Evolutionary conservation across 1,284 basidiomycete species (phyloP).

Genomic region (Boletus chippewaensis): DNA sequence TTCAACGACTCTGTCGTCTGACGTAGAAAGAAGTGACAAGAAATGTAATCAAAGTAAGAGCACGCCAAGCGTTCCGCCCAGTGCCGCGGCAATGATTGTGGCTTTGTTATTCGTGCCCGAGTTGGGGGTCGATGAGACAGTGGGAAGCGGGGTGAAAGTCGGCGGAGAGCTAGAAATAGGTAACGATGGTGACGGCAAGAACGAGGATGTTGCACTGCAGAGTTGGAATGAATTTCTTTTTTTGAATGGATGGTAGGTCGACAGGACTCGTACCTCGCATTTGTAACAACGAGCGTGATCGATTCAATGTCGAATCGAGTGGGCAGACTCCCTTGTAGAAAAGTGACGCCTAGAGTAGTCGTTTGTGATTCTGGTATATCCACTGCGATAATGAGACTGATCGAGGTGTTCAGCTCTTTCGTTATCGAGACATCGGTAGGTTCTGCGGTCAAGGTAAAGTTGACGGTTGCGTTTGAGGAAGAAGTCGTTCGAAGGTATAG

Average conservation of each 20-base stretch:
- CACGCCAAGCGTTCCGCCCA: conserved; percentile 12
- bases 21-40: neutral
- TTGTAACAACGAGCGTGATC: conserved; percentile 36
- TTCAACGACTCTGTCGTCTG: neutral
- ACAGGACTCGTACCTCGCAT: conserved; percentile 34
- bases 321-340: conserved; percentile 26
- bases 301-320: conserved; percentile 38
- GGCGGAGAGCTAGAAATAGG: conserved; percentile 37
- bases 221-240: neutral
- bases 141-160: conserved; percentile 23
- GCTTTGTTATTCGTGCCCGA: conserved; percentile 3
- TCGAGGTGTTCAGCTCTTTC: conserved; percentile 25
- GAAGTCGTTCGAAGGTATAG: conserved; percentile 41
- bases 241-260: neutral
- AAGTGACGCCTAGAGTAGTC: conserved; percentile 41
- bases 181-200: conserved; percentile 38
- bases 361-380: conserved; percentile 35
- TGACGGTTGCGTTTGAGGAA: conserved; percentile 45
- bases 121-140: conserved; percentile 10
- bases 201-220: conserved; percentile 33
- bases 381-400: conserved; percentile 32
- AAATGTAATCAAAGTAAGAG: conserved; percentile 9
- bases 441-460: conserved; percentile 41
- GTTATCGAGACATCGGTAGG: conserved; percentile 27
- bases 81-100: conserved; percentile 13